Evolutionary conservation across 2,329 filamentous ascomycete genomes (phyloP).

Genomic region (Seiridium unicorne): DNA sequence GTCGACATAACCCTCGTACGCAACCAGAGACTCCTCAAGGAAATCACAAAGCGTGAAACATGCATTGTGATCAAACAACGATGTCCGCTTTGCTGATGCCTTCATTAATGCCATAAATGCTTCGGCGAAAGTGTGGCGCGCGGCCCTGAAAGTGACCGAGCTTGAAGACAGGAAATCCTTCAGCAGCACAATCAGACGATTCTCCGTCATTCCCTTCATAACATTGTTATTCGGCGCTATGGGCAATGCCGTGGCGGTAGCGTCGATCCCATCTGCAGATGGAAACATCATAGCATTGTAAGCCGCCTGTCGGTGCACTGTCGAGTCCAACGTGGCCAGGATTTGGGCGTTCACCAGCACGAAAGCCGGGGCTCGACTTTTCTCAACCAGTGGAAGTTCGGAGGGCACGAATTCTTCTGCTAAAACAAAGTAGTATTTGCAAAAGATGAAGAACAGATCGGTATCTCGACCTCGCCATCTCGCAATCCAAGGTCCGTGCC

Average conservation of each 20-base stretch:
- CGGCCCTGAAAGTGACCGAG: slow-evolving; percentile 33
- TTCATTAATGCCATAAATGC: slow-evolving; percentile 73
- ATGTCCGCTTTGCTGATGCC: slow-evolving; percentile 71
- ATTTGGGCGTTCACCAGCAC: slow-evolving; percentile 81
- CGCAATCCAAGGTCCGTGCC: slow-evolving; percentile 81
- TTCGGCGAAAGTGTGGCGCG: slow-evolving; percentile 71
- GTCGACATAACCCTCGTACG: slow-evolving; percentile 50
- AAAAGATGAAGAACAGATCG: slow-evolving; percentile 88
- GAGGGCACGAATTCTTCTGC: slow-evolving; percentile 69
- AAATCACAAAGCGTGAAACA: slow-evolving; percentile 93
- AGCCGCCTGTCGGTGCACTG: slow-evolving; percentile 72
- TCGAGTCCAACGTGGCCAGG: slow-evolving; percentile 75
- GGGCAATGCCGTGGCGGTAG: slow-evolving; percentile 61
- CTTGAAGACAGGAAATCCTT: slow-evolving; percentile 69
- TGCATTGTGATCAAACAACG: slow-evolving; percentile 76
- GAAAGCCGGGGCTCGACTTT: slow-evolving; percentile 70
- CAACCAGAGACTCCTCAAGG: slow-evolving; percentile 74
- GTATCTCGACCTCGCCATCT: slow-evolving; percentile 87
- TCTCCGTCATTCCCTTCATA: slow-evolving; percentile 82
- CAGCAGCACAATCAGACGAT: slow-evolving; percentile 77
- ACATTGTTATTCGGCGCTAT: slow-evolving; percentile 65
- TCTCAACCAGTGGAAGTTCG: slow-evolving; percentile 50
- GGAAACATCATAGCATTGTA: slow-evolving; percentile 44
- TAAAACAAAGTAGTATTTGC: slow-evolving; percentile 82
- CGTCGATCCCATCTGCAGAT: slow-evolving; percentile 55